phyloP scores from a whole-genome alignment of 179 eudicot genomes.

The Silene coronaria region DNA sequence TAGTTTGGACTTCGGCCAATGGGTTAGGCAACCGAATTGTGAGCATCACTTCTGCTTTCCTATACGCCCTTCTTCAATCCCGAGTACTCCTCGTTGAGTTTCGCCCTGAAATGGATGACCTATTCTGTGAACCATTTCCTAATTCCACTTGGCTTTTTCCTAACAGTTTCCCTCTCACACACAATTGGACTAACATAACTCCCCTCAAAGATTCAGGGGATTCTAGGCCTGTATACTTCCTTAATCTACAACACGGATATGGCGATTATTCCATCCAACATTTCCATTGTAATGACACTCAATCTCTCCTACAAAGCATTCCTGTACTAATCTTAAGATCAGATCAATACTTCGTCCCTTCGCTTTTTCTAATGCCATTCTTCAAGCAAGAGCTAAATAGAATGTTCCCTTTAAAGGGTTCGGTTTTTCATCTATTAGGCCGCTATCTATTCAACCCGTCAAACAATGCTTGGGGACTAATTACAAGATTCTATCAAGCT shows the following conservation, averaged over 20 bases:
- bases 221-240: constrained; percentile 11
- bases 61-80: constrained; percentile 60
- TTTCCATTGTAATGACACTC: constrained; percentile 52
- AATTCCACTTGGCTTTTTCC: constrained; percentile 66
- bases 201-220: constrained; percentile 29
- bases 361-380: constrained; percentile 42
- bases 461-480: constrained; percentile 64
- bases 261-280: constrained; percentile 32
- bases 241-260: constrained; percentile 43
- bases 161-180: constrained; percentile 41
- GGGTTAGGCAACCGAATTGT: constrained; percentile 72
- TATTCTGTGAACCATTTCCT: constrained; percentile 77
- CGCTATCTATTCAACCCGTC: constrained; percentile 64
- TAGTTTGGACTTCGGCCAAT: constrained; percentile 62
- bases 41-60: constrained; percentile 61
- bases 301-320: constrained; percentile 25
- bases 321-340: constrained; percentile 41
- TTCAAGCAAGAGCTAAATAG: constrained; percentile 39
- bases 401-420: constrained; percentile 49
- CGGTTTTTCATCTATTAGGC: constrained; percentile 55
- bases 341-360: constrained; percentile 56
- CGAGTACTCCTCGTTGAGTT: constrained; percentile 70
- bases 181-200: constrained; percentile 29
- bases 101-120: constrained; percentile 40
- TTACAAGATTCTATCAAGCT: constrained; percentile 53